Evolutionary conservation across 2,329 filamentous ascomycete genomes (phyloP).

Genomic region (Thelonectria olida): DNA sequence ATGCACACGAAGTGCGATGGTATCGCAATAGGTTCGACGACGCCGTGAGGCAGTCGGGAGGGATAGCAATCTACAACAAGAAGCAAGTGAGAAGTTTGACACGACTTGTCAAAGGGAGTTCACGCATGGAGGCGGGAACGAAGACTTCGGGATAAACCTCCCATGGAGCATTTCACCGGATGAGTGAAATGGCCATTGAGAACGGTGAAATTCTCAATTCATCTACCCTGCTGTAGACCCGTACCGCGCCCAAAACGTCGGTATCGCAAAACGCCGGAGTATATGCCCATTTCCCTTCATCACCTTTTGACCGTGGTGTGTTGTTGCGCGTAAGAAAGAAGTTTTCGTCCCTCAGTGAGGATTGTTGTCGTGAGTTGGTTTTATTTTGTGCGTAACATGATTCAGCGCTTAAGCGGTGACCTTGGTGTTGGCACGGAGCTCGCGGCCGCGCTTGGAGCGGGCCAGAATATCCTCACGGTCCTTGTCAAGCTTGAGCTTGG

Average conservation of each 20-base stretch:
- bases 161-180: constrained; percentile 77
- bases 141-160: constrained; percentile 76
- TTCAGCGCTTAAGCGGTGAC: constrained; percentile 60
- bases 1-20: constrained; percentile 5
- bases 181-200: constrained; percentile 79
- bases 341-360: constrained; percentile 30
- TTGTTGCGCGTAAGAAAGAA: constrained; percentile 33
- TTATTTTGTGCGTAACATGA: constrained; percentile 32
- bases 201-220: constrained; percentile 57
- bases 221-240: constrained; percentile 51
- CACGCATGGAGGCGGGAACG: constrained; percentile 33
- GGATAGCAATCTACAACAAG: constrained; percentile 28
- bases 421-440: constrained; percentile 78
- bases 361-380: constrained; percentile 31
- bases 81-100: constrained; percentile 4
- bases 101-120: constrained; percentile 18
- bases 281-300: constrained; percentile 48
- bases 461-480: constrained; percentile 89
- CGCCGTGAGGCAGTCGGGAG: constrained; percentile 7
- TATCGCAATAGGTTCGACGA: constrained; percentile 29
- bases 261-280: constrained; percentile 50
- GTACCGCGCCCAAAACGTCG: constrained; percentile 42
- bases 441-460: constrained; percentile 83
- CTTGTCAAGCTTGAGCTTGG: constrained; percentile 98
- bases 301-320: constrained; percentile 35